Percentiles rank a stretch among this genome's conserved stretches.
phyloP scores from a whole-genome alignment of 148 eudicot genomes.

The Spergularia marina region DNA sequence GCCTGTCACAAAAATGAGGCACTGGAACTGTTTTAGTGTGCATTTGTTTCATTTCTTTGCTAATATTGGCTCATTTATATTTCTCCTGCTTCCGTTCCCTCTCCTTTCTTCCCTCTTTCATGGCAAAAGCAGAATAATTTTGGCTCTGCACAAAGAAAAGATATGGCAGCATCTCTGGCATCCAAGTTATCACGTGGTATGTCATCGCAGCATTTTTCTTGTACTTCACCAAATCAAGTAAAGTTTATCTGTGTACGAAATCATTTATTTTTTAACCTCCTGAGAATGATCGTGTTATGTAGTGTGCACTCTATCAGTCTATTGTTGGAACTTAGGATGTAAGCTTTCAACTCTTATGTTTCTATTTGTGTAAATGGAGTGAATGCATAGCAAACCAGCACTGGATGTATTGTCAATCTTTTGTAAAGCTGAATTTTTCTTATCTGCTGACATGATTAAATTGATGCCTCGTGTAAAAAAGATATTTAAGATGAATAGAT shows the following conservation, averaged over 20 bases:
- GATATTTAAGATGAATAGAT: too few relatives aligned
- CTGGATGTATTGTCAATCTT: not conserved
- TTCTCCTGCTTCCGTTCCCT: not conserved
- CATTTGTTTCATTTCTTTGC: not conserved
- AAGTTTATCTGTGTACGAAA: not conserved
- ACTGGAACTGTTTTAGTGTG: not conserved
- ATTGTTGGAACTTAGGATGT: not conserved
- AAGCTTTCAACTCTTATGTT: not conserved
- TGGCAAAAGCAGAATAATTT: not conserved
- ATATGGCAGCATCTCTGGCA: slow-evolving; percentile 32
- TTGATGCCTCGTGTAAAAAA: not conserved
- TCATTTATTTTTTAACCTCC: not conserved
- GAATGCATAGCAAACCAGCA: not conserved
- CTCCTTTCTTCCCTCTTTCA: not conserved
- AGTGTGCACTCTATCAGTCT: too few relatives aligned
- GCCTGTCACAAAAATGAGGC: not conserved
- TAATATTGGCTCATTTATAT: not conserved
- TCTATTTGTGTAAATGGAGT: not conserved
- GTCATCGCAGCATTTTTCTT: not conserved
- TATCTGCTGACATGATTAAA: not conserved
- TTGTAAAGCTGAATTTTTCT: not conserved
- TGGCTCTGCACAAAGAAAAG: not conserved
- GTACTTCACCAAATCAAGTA: not conserved
- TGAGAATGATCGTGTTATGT: too few relatives aligned
- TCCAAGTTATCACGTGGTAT: slow-evolving; percentile 32